A percentile compares a stretch with the other conserved stretches of the same genome.
These are phyloP conservation scores for Daldinia loculata DNA, from an alignment of 495 filamentous ascomycete genomes.

Conservation along the genomic window DNA sequence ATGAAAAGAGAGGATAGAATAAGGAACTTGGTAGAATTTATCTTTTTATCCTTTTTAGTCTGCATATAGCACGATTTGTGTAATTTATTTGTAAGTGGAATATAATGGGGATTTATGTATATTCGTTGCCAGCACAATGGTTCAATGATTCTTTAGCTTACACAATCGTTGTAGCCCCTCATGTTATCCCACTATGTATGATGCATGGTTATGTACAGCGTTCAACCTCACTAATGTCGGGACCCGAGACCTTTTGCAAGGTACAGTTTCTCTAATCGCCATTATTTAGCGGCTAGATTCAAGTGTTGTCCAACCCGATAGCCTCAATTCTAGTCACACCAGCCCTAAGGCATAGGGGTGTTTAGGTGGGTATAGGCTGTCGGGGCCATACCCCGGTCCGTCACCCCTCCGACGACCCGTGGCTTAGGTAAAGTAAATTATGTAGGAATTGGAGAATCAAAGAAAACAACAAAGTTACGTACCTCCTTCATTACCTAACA, in stretches of 20 bases:
- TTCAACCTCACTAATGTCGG: slow-evolving; percentile 1
- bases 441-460: slow-evolving; percentile 7
- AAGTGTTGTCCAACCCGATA: not conserved
- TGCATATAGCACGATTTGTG: slow-evolving; percentile 20
- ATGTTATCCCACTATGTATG: not conserved
- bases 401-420: slow-evolving; percentile 38
- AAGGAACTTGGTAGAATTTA: slow-evolving; percentile 19
- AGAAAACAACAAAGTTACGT: slow-evolving; percentile 21
- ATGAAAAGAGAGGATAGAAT: slow-evolving; percentile 36
- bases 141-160: not conserved
- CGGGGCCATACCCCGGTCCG: slow-evolving; percentile 7
- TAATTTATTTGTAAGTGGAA: slow-evolving; percentile 2
- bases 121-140: not conserved
- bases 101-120: not conserved
- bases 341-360: not conserved
- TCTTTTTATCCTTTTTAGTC: slow-evolving; percentile 30
- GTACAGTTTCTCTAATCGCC: not conserved
- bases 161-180: not conserved
- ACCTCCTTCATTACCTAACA: slow-evolving; percentile 6
- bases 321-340: not conserved
- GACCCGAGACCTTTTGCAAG: not conserved
- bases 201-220: not conserved
- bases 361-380: slow-evolving; percentile 1
- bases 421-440: slow-evolving; percentile 3
- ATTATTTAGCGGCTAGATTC: not conserved